Evolutionary conservation across 2,329 filamentous ascomycete genomes (phyloP).

Genomic region (Pseudopithomyces maydicus): DNA sequence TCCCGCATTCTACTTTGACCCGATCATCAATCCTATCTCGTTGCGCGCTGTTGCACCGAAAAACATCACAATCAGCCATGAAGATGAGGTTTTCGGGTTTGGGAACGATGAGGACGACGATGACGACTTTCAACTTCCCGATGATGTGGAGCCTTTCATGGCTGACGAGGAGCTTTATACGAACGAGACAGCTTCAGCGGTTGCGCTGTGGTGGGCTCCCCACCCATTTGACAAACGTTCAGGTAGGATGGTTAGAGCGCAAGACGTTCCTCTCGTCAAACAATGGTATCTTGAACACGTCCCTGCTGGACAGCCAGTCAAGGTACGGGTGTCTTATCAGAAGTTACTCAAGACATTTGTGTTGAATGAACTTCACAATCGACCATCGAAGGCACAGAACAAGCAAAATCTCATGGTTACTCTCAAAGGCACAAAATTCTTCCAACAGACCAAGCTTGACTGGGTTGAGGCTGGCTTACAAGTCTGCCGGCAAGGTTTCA

Average conservation of each 20-base stretch:
- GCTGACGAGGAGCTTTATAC: conserved; percentile 88
- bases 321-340: conserved; percentile 97
- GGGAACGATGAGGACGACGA: conserved; percentile 83
- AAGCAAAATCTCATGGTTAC: conserved; percentile 90
- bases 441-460: conserved; percentile 98
- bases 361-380: conserved; percentile 95
- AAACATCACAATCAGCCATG: conserved; percentile 88
- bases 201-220: conserved; percentile 97
- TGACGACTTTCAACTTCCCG: conserved; percentile 82
- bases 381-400: conserved; percentile 91
- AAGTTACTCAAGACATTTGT: conserved; percentile 96
- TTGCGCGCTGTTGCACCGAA: conserved; percentile 92
- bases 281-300: conserved; percentile 99
- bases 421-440: conserved; percentile 96
- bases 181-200: conserved; percentile 86
- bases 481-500: conserved; percentile 97
- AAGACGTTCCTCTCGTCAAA: conserved; percentile 96
- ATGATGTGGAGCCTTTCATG: conserved; percentile 83
- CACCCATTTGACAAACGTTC: conserved; percentile 94
- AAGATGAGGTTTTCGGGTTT: conserved; percentile 88
- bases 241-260: conserved; percentile 92
- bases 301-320: conserved; percentile 87
- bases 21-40: conserved; percentile 96
- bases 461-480: conserved; percentile 99
- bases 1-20: conserved; percentile 96